Evolutionary conservation across 441 rosid genomes (phyloP).

Genomic region (Pelargonium cotyledonis): DNA sequence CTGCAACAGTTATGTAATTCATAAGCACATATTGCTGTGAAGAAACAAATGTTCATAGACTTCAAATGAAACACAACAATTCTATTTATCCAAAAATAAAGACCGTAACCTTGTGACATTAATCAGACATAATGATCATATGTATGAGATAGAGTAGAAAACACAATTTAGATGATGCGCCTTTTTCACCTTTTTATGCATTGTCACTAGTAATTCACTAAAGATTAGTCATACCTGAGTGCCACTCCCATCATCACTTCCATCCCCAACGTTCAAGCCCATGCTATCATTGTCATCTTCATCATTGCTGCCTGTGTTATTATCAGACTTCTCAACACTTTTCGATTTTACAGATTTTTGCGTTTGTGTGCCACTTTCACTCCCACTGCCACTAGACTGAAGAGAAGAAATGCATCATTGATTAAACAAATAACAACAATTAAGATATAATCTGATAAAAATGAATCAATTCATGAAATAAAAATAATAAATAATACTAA

Average conservation of each 20-base stretch:
- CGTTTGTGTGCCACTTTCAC: conserved; percentile 52
- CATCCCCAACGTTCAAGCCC: conserved; percentile 33
- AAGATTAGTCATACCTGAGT: conserved; percentile 38
- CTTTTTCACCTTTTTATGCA: too few species aligned
- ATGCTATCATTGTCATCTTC: conserved; percentile 40
- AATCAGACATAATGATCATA: background rate
- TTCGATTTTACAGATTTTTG: conserved; percentile 34
- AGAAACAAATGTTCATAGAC: background rate
- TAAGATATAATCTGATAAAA: too few species aligned
- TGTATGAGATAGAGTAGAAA: background rate
- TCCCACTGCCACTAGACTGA: conserved; percentile 53
- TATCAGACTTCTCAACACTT: conserved; percentile 34
- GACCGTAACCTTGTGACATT: background rate
- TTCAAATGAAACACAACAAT: background rate
- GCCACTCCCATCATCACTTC: conserved; percentile 58
- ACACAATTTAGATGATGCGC: too few species aligned
- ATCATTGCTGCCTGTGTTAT: conserved; percentile 33
- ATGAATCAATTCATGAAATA: conserved; percentile 4
- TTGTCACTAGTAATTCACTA: background rate
- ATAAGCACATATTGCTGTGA: too few species aligned
- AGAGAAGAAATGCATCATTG: conserved; percentile 22
- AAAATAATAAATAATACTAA: background rate
- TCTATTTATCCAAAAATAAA: background rate
- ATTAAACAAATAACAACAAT: conserved; percentile 10
- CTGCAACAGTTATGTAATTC: too few species aligned